A percentile compares a stretch with the other conserved stretches of the same genome.
phyloP scores from a whole-genome alignment of 208 protist species.

The Leishmania guyanensis region DNA sequence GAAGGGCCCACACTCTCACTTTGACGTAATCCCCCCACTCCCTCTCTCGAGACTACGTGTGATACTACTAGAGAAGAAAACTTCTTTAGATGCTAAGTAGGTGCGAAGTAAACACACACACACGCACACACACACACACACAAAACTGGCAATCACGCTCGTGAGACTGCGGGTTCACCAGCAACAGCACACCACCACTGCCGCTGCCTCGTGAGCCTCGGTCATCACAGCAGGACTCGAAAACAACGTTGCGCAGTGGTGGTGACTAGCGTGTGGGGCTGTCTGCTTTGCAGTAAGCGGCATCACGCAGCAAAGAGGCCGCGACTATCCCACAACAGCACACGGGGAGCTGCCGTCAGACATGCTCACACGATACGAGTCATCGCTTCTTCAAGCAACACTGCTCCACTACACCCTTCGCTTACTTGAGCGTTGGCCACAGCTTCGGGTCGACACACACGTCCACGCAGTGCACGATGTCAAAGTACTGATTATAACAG shows the following conservation, averaged over 20 bases:
- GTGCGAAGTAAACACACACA: background rate
- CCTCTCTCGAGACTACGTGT: background rate
- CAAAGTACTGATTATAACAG: slow-evolving; percentile 83
- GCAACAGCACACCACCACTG: background rate
- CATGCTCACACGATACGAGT: background rate
- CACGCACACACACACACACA: background rate
- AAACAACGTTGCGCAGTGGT: background rate
- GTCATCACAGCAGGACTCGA: background rate
- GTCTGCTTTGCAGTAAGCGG: background rate
- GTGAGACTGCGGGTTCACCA: background rate
- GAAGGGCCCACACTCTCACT: background rate
- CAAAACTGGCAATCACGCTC: background rate
- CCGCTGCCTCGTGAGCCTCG: background rate
- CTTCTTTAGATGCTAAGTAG: background rate
- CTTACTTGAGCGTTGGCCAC: slow-evolving; percentile 75
- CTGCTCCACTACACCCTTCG: background rate
- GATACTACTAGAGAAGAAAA: background rate
- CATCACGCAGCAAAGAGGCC: background rate
- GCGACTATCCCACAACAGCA: background rate
- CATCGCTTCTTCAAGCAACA: background rate
- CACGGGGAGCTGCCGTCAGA: background rate
- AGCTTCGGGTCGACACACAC: slow-evolving; percentile 80
- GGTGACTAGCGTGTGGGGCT: background rate
- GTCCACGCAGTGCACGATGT: slow-evolving; percentile 83
- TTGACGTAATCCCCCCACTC: background rate